Conservation (phyloP, 257 asterid genomes). For the Orobanche coerulescens region DNA sequence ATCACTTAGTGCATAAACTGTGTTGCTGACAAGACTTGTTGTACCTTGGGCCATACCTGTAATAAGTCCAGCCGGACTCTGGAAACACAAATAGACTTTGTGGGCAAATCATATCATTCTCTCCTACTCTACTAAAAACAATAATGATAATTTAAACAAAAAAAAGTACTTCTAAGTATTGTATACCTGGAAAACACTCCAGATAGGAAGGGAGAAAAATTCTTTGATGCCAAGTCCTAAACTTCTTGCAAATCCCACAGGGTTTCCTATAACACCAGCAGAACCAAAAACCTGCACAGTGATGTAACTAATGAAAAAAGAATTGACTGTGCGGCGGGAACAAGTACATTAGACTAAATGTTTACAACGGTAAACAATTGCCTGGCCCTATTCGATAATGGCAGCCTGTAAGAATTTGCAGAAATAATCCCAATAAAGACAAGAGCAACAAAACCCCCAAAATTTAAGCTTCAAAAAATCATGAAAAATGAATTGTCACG, state of each 20-base stretch:
- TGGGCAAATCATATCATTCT: slow-evolving; percentile 1
- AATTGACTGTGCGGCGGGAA: neutral
- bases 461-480: neutral
- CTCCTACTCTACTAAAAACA: neutral
- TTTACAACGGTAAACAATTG: neutral
- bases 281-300: slow-evolving; percentile 83
- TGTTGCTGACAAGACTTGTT: slow-evolving; percentile 86
- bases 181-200: slow-evolving; percentile 74
- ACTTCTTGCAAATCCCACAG: slow-evolving; percentile 92
- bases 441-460: neutral
- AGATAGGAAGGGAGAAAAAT: slow-evolving; percentile 81
- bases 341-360: slow-evolving; percentile 14
- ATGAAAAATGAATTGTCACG: neutral
- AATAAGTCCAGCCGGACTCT: slow-evolving; percentile 91
- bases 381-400: neutral
- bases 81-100: slow-evolving; percentile 28
- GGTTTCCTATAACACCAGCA: slow-evolving; percentile 96
- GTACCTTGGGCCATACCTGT: slow-evolving; percentile 98
- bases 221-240: slow-evolving; percentile 90
- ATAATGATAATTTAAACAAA: neutral
- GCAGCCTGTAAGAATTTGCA: slow-evolving; percentile 12
- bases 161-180: neutral
- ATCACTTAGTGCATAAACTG: slow-evolving; percentile 91
- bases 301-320: slow-evolving; percentile 14
- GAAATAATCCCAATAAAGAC: slow-evolving; percentile 5